Evolutionary conservation across 306 rosid genomes (phyloP), one percentile per base, ranked within the genome.

Genomic region (Abrus pulchellus): DNA sequence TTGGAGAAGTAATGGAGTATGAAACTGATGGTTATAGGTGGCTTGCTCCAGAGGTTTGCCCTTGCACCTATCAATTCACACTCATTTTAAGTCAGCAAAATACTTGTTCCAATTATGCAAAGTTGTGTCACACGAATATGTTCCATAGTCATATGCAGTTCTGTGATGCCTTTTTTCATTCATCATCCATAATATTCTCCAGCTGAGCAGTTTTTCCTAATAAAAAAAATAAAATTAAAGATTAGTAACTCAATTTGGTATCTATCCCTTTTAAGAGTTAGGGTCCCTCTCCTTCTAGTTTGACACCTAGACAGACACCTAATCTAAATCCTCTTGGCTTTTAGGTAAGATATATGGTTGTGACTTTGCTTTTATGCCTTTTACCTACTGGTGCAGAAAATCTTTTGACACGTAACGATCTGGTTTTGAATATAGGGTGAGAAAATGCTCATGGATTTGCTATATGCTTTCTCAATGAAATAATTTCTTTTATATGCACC

Each of bases 21-120:
- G 99, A 95, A 89, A 95, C 96, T 47, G 98, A 95, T 86, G 99
- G 99, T 61, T 95, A 90, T 68, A 87, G 94, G 40, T 95, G 98
- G 99, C 89, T 95, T 34, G 99, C 99, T 86, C 98, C 98, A 0
- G 99, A 95, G 99, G 99, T 95, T 81, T 72, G 97, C 75, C 77
- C 68, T 81, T 72, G 97, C 75, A 75, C 68, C 53, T 66, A 74
- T 44, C 84, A 61, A 78, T 60, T 87, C 49, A 7, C 83, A 40
- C 72, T 78, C 29, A 43, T 78, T 66, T 83, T 55, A 71, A 75
- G 49, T 70, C 32, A 55, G 9, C 81, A 34, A 54, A 82, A 54
- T 50, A n/a, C 45, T 80, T 78, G 30, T 32, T 86, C 72, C 78
- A 74, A 56, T 60, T 63, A 4, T 56, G 32, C 8, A 60, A 44